A percentile compares a stretch with the other conserved stretches of the same genome.
Evolutionary conservation across 495 filamentous ascomycete genomes (phyloP).

Genomic region (Xylaria nigripes): DNA sequence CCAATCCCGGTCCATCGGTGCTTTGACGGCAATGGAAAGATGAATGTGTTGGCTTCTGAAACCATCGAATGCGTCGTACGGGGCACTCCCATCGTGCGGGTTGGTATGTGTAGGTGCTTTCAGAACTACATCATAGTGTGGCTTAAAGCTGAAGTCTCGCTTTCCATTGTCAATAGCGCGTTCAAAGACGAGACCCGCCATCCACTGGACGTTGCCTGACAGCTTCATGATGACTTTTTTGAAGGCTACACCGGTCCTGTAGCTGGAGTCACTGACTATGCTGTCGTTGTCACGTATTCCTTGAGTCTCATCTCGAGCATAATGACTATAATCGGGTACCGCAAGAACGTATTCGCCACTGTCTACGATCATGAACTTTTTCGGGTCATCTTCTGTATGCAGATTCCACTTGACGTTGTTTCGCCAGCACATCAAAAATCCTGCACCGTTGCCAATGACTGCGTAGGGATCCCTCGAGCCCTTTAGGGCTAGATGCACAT

Average conservation of each 20-base stretch:
- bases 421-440: conserved; percentile 96
- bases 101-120: conserved; percentile 69
- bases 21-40: conserved; percentile 79
- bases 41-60: conserved; percentile 96
- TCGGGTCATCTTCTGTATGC: conserved; percentile 71
- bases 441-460: conserved; percentile 84
- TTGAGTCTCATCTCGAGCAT: conserved; percentile 61
- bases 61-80: conserved; percentile 86
- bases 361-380: conserved; percentile 88
- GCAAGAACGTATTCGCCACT: conserved; percentile 91
- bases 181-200: conserved; percentile 87
- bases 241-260: conserved; percentile 71
- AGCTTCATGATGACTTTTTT: conserved; percentile 99
- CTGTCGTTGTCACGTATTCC: conserved; percentile 54
- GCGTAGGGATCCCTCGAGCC: conserved; percentile 89
- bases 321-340: conserved; percentile 84
- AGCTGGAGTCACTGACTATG: conserved; percentile 52
- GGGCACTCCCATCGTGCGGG: conserved; percentile 37
- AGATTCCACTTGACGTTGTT: conserved; percentile 84
- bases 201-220: conserved; percentile 86
- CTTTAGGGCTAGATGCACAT: conserved; percentile 91
- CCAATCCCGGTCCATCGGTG: conserved; percentile 78
- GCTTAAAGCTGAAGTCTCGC: conserved; percentile 78
- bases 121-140: conserved; percentile 85
- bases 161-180: conserved; percentile 54